These are phyloP conservation scores for Boletales sp. DNA, from an alignment of 768 basidiomycete genomes.

Conservation along the genomic window DNA sequence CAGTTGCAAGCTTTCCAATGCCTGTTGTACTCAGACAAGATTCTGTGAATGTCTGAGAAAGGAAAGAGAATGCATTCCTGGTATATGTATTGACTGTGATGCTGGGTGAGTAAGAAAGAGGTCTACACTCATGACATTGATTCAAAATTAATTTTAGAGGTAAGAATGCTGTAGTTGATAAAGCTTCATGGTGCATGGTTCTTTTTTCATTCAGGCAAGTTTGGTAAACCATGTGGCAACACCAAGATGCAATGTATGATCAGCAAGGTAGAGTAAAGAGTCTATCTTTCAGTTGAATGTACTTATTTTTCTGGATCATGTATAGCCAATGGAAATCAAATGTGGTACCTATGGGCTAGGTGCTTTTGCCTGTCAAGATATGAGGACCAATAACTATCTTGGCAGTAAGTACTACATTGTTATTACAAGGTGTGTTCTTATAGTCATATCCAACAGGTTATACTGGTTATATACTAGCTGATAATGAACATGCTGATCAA, in stretches of 20 bases:
- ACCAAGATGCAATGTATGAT: slow-evolving; percentile 23
- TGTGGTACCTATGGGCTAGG: slow-evolving; percentile 40
- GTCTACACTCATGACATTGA: not conserved
- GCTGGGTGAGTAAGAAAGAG: slow-evolving; percentile 32
- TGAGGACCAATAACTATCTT: slow-evolving; percentile 24
- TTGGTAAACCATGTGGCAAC: slow-evolving; percentile 24
- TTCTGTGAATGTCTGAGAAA: slow-evolving; percentile 36
- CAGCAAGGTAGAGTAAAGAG: slow-evolving; percentile 14
- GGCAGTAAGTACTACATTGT: slow-evolving; percentile 24
- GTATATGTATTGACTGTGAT: slow-evolving; percentile 43
- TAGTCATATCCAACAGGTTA: slow-evolving; percentile 33
- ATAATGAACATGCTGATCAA: slow-evolving; percentile 13
- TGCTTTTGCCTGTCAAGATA: slow-evolving; percentile 36
- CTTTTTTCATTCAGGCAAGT: slow-evolving; percentile 12
- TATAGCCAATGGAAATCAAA: slow-evolving; percentile 36
- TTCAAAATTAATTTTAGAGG: slow-evolving; percentile 17
- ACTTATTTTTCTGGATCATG: not conserved
- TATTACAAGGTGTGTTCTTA: not conserved
- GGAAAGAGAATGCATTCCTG: slow-evolving; percentile 51
- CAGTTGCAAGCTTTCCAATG: not conserved
- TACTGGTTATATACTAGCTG: slow-evolving; percentile 26
- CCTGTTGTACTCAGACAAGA: not conserved
- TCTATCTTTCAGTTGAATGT: not conserved
- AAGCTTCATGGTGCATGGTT: not conserved
- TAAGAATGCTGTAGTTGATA: not conserved